A percentile compares a stretch with the other conserved stretches of the same genome.
phyloP scores from a whole-genome alignment of 2,329 filamentous ascomycete genomes.

The Diplodia scrobiculata region DNA sequence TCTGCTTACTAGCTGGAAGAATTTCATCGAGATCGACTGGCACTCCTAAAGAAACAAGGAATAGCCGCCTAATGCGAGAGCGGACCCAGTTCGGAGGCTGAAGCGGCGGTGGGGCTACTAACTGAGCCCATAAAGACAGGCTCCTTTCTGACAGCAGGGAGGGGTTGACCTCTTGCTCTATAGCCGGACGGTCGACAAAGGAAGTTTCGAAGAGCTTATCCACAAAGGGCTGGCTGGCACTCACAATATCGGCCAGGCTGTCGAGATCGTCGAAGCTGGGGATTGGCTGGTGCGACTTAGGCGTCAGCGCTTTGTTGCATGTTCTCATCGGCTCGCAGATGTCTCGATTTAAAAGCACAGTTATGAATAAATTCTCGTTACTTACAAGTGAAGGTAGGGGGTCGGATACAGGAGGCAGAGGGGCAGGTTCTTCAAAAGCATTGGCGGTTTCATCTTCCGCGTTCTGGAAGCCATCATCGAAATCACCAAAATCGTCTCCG shows the following conservation, averaged over 20 bases:
- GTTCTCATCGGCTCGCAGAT: slow-evolving; percentile 23
- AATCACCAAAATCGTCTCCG: slow-evolving; percentile 55
- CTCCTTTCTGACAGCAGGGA: slow-evolving; percentile 76
- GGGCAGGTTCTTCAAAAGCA: slow-evolving; percentile 45
- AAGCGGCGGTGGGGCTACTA: slow-evolving; percentile 89
- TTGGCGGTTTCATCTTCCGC: slow-evolving; percentile 42
- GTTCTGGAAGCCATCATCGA: slow-evolving; percentile 34
- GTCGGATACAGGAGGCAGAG: slow-evolving; percentile 46
- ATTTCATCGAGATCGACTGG: slow-evolving; percentile 98
- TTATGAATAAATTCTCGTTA: slow-evolving; percentile 44
- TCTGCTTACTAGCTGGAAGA: slow-evolving; percentile 93
- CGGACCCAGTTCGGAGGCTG: slow-evolving; percentile 98
- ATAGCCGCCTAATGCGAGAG: slow-evolving; percentile 88
- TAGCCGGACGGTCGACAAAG: slow-evolving; percentile 35
- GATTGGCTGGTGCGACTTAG: slow-evolving; percentile 56
- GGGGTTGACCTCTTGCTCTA: slow-evolving; percentile 48
- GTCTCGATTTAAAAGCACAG: slow-evolving; percentile 36
- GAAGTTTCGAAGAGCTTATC: slow-evolving; percentile 58
- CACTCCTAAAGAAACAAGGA: slow-evolving; percentile 92
- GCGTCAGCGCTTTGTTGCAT: slow-evolving; percentile 36
- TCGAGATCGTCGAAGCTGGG: slow-evolving; percentile 67
- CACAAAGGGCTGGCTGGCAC: slow-evolving; percentile 67
- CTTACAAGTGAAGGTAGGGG: slow-evolving; percentile 54
- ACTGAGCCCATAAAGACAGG: slow-evolving; percentile 91
- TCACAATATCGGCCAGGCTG: slow-evolving; percentile 57